Evolutionary conservation across 2,329 filamentous ascomycete genomes (phyloP), one percentile per base, ranked within the genome.

Genomic region (Paecilomyces fulvus): DNA sequence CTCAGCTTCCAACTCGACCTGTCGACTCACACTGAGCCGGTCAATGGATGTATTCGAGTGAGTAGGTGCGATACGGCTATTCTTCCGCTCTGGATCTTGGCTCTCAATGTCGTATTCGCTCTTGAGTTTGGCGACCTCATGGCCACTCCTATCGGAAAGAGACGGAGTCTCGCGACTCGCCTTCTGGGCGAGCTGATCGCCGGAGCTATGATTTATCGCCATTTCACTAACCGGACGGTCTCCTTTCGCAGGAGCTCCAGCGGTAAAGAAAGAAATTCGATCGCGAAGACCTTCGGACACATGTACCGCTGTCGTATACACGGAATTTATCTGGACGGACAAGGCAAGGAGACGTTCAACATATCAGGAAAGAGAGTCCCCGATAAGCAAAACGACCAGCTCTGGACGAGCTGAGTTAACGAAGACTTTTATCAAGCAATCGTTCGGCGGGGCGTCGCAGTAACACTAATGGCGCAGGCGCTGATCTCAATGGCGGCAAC

Each of bases 1-100:
- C 53, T 84, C 85, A 28, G 84, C 81, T 72, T 96, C 92, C 59
- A 88, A 70, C 54, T 86, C 89, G 61, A 92, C 83, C 75, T 95
- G 91, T 73, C 83, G 81, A 52, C 79, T 80, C 49, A 84, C 72
- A 33, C 74, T 76, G 49, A 80, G 72, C 5, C 73, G 72, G 5
- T 74, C 74, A 2, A 66, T 58, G 64, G 68, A 43, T 3, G 37
- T 43, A 30, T 72, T 74, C 25, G 72, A 70, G 49, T 73, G 61
- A 10, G 64, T 52, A 9, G 61, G 53, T 46, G 56, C 51, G 52
- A 67, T 52, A 49, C 61, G 59, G 52, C 59, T 59, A 23, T 30
- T 58, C 56, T 33, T 55, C 56, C 33, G 30, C 57, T 11, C 37
- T 59, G 51, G 62, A 25, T 59, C 59, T 31, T 67, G 65, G 53